phyloP scores from a whole-genome alignment of 495 filamentous ascomycete genomes.

The Penicillium pancosmium region DNA sequence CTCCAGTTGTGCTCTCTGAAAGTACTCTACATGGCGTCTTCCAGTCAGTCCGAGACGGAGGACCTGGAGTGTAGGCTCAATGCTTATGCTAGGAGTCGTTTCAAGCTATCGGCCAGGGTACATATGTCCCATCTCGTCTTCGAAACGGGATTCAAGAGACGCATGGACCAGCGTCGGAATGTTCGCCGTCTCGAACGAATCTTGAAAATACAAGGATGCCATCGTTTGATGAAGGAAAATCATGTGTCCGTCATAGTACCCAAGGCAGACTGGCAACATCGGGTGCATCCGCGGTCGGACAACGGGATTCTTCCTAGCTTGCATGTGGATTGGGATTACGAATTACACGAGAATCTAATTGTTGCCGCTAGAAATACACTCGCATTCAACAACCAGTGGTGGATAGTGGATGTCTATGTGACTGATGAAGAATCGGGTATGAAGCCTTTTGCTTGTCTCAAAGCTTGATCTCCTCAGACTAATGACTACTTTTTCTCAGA shows the following conservation, averaged over 20 bases:
- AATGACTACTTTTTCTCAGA: not conserved
- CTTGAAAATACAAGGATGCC: conserved; percentile 8
- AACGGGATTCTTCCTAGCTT: not conserved
- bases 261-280: not conserved
- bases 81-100: not conserved
- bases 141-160: not conserved
- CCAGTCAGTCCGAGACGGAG: not conserved
- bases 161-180: conserved; percentile 4
- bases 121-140: conserved; percentile 4
- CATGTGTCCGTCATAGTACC: conserved; percentile 7
- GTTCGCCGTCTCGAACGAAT: not conserved
- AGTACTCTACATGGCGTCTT: not conserved
- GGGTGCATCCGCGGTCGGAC: not conserved
- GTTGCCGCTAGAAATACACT: conserved; percentile 7
- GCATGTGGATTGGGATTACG: conserved; percentile 4
- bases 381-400: conserved; percentile 10
- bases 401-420: conserved; percentile 22
- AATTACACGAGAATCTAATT: conserved; percentile 15
- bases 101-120: conserved; percentile 5
- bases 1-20: not conserved
- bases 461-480: too few species aligned
- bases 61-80: not conserved
- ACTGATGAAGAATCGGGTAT: conserved; percentile 5
- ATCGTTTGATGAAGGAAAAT: conserved; percentile 2
- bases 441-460: not conserved